A percentile compares a stretch with the other conserved stretches of the same genome.
Conservation (phyloP, 495 filamentous ascomycete genomes). For the Ascobolus immersus region DNA sequence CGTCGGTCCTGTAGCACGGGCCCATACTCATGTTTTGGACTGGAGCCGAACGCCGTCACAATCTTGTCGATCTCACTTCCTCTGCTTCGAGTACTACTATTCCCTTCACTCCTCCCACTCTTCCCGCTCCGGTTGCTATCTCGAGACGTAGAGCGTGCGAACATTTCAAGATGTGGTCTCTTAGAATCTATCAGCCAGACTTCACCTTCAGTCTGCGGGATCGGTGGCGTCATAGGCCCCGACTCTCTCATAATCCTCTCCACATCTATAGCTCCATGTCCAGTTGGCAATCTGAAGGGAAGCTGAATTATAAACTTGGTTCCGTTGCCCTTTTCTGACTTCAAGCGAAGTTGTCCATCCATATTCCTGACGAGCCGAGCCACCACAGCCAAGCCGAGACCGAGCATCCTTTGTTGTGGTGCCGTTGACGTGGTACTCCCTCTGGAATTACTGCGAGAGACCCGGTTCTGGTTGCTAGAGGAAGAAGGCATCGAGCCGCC, state of each 20-base stretch:
- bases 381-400: slow-evolving; percentile 66
- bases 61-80: slow-evolving; percentile 6
- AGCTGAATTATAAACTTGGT: slow-evolving; percentile 55
- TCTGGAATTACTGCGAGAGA: no score
- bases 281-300: slow-evolving; percentile 42
- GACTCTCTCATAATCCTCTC: no score
- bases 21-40: slow-evolving; percentile 13
- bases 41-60: slow-evolving; percentile 8
- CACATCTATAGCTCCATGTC: no score
- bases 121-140: neutral
- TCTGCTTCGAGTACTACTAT: slow-evolving; percentile 2
- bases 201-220: slow-evolving; percentile 1
- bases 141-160: no score
- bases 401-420: slow-evolving; percentile 25
- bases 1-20: no score
- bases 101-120: neutral
- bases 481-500: no score
- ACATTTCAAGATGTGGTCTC: no score
- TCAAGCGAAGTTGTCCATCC: slow-evolving; percentile 68
- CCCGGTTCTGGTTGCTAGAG: no score
- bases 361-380: slow-evolving; percentile 68
- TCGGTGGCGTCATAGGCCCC: no score
- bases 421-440: no score
- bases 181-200: slow-evolving; percentile 3
- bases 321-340: slow-evolving; percentile 66